Evolutionary conservation across 2,329 filamentous ascomycete genomes (phyloP), one percentile per base, ranked within the genome.

Genomic region (Pestalotiopsis sp.): DNA sequence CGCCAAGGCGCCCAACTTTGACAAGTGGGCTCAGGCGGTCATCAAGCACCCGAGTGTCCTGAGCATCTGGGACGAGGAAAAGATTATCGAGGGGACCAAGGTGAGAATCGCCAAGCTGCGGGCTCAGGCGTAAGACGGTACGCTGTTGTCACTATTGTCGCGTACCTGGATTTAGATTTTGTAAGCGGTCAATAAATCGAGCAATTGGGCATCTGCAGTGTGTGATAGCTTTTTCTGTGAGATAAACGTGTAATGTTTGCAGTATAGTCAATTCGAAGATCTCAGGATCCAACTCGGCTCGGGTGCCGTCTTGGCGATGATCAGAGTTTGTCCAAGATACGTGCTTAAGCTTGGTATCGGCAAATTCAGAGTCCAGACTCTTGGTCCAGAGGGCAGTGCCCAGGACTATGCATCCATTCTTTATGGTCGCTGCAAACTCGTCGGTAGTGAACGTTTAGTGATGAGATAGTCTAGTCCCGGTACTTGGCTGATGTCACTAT

Each of bases 41-140:
- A 78, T 85, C 4, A 82, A 83, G 69, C 86, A 93, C 68, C 87
- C 90, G 17, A 94, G 90, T 72, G 91, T 95, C 17, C 88, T 83
- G 0, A 84, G 81, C 62, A 89, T 91, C 69, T 93, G 84, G 74
- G 78, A 92, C 67, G 89, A 89, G 79, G 78, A 85, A 70, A 71
- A 45, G 0, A 78, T 86, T 59, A 80, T 83, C 2, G 78, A 80
- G 70, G 74, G 69, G 39, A 83, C 80, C 6, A 84, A 82, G 75
- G 77, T 75, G 60, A 86, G 81, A 72, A 70, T 85, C 57, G 81
- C 71, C 38, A 66, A 66, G 36, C 4, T 61, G n/a, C 60, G 56
- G 58, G 64, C 64, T 17, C 27, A 59, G 36, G 52, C 56, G 2
- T 66, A 66, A 31, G 13, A 14, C 6, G 12, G 23, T 4, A 13